A percentile compares a stretch with the other conserved stretches of the same genome.
Evolutionary conservation across 345 rosid genomes (phyloP).

Genomic region (Arabidopsis suecica): DNA sequence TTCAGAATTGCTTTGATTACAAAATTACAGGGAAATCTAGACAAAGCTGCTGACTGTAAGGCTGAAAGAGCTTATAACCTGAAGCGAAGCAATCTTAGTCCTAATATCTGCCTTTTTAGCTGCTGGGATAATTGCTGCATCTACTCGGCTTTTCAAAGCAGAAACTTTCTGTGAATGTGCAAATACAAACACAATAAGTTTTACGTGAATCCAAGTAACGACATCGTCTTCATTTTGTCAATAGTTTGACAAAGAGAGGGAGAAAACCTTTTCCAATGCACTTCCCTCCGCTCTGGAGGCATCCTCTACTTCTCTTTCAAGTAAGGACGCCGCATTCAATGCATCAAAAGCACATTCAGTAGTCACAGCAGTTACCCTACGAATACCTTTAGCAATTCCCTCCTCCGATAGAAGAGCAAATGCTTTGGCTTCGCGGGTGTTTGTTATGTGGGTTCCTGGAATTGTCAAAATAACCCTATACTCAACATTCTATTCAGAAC

Average conservation of each 20-base stretch:
- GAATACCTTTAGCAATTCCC: slow-evolving; percentile 91
- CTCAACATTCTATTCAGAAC: slow-evolving; percentile 35
- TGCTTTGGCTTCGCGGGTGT: slow-evolving; percentile 89
- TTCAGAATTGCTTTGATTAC: not conserved
- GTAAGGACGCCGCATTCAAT: slow-evolving; percentile 57
- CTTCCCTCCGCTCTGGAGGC: slow-evolving; percentile 68
- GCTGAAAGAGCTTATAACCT: slow-evolving; percentile 54
- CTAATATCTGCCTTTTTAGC: slow-evolving; percentile 85
- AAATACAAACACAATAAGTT: slow-evolving; percentile 26
- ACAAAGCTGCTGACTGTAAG: not conserved
- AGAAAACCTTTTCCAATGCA: slow-evolving; percentile 78
- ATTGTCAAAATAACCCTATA: slow-evolving; percentile 27
- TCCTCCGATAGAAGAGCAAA: slow-evolving; percentile 97
- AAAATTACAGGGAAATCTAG: not conserved
- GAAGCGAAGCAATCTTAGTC: slow-evolving; percentile 71
- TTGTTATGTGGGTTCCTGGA: slow-evolving; percentile 88
- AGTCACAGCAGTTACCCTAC: slow-evolving; percentile 93
- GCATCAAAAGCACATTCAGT: slow-evolving; percentile 81
- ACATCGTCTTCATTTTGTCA: not conserved
- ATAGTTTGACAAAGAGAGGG: not conserved
- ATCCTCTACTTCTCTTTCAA: slow-evolving; percentile 75
- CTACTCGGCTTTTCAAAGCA: slow-evolving; percentile 76
- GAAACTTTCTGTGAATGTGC: slow-evolving; percentile 68
- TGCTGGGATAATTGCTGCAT: slow-evolving; percentile 78
- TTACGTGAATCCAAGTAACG: not conserved